Evolutionary conservation across 2,329 filamentous ascomycete genomes (phyloP).

Genomic region (Cadophora gregata): DNA sequence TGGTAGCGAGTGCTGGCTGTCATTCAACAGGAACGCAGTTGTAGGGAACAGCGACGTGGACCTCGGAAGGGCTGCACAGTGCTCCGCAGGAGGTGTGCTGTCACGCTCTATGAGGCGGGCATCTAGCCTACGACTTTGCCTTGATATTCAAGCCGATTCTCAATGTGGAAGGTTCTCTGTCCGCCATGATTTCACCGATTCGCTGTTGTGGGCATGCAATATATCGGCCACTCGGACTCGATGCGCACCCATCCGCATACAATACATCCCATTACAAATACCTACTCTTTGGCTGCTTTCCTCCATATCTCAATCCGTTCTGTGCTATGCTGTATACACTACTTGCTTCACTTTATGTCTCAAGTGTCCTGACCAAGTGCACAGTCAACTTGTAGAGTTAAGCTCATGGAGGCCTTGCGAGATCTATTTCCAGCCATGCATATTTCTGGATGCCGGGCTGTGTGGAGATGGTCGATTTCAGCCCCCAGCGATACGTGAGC

Average conservation of each 20-base stretch:
- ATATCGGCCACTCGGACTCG: neutral
- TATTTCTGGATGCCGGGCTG: slow-evolving; percentile 7
- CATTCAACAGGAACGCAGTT: neutral
- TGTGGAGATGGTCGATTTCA: slow-evolving; percentile 3
- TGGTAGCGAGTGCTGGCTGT: neutral
- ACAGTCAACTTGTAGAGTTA: neutral
- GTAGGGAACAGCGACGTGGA: neutral
- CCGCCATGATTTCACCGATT: neutral
- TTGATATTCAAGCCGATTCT: neutral
- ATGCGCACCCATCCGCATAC: neutral
- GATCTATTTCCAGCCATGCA: slow-evolving; percentile 11
- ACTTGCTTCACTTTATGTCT: neutral
- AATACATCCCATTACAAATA: neutral
- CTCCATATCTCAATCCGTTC: no score
- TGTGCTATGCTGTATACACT: neutral
- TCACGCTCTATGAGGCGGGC: neutral
- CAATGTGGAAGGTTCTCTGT: neutral
- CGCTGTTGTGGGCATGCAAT: slow-evolving; percentile 1
- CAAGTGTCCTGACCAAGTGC: neutral
- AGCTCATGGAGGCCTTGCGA: neutral
- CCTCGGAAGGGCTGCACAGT: neutral
- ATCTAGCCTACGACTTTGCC: neutral
- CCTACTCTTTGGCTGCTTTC: neutral
- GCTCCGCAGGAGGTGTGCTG: neutral
- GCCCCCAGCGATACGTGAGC: neutral